Conservation (phyloP, 1,139 yeast species). For the Wickerhamiella infanticola region DNA sequence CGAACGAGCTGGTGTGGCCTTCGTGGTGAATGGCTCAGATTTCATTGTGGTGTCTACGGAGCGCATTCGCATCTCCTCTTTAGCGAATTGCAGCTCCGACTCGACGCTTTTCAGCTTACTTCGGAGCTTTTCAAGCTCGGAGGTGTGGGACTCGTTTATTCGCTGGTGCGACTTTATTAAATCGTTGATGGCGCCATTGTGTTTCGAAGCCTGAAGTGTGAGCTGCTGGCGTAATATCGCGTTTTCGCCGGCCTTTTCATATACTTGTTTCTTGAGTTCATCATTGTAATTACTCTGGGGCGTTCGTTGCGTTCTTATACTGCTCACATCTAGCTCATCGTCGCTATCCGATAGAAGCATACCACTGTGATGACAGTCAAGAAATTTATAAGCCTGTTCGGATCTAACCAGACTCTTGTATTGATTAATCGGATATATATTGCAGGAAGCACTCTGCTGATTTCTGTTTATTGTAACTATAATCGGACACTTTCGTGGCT, state of each 20-base stretch:
- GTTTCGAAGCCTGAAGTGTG: slow-evolving; percentile 32
- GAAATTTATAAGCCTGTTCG: too few relatives aligned
- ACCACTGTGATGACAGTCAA: too few relatives aligned
- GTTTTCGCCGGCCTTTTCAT: slow-evolving; percentile 40
- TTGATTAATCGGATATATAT: too few relatives aligned
- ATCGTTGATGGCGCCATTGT: slow-evolving; percentile 31
- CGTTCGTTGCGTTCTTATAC: background rate
- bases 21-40: background rate
- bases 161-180: slow-evolving; percentile 27
- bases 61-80: slow-evolving; percentile 23
- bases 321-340: slow-evolving; percentile 8
- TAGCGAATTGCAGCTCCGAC: slow-evolving; percentile 56
- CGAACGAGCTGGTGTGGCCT: background rate
- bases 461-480: too few relatives aligned
- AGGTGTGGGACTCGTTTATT: slow-evolving; percentile 26
- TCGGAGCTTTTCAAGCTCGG: slow-evolving; percentile 30
- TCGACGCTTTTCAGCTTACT: slow-evolving; percentile 40
- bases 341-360: background rate
- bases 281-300: background rate
- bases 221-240: slow-evolving; percentile 58
- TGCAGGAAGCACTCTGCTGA: too few relatives aligned
- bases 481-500: too few relatives aligned
- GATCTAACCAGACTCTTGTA: too few relatives aligned
- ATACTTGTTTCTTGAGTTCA: background rate
- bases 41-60: background rate